Conservation (phyloP, 179 eudicot species). For the Actinidia arguta region DNA sequence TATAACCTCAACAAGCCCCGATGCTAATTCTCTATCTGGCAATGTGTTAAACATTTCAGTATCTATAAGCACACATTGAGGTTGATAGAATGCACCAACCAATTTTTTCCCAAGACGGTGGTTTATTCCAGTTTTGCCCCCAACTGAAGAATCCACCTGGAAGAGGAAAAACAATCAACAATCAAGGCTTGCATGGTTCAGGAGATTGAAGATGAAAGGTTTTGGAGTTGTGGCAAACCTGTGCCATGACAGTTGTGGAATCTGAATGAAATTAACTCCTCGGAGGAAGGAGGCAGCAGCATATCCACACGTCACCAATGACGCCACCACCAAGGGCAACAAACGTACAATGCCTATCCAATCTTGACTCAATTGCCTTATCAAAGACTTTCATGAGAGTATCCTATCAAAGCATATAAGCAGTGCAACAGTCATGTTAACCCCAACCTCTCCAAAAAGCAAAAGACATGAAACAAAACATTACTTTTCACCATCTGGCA, state of each 20-base stretch:
- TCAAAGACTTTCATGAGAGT: constrained; percentile 93
- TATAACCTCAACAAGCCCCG: constrained; percentile 94
- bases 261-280: constrained; percentile 97
- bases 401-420: constrained; percentile 49
- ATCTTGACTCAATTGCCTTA: constrained; percentile 93
- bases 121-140: constrained; percentile 98
- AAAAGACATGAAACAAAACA: constrained; percentile 2
- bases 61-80: constrained; percentile 94
- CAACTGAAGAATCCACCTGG: constrained; percentile 99
- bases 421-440: constrained; percentile 2
- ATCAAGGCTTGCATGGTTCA: neutral
- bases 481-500: constrained; percentile 92
- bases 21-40: constrained; percentile 94
- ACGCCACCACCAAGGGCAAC: constrained; percentile 99
- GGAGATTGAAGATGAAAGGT: neutral
- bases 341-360: constrained; percentile 91
- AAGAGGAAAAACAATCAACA: constrained; percentile 9
- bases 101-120: constrained; percentile 89
- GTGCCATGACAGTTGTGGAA: constrained; percentile 98
- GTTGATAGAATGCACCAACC: constrained; percentile 98
- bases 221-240: constrained; percentile 48
- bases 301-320: constrained; percentile 98
- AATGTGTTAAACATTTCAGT: constrained; percentile 86
- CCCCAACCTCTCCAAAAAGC: neutral
- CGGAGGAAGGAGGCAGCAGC: constrained; percentile 96